Evolutionary conservation across 164 flowering plant genomes (phyloP), one percentile per base, ranked within the genome.

Genomic region (Piper longum): DNA sequence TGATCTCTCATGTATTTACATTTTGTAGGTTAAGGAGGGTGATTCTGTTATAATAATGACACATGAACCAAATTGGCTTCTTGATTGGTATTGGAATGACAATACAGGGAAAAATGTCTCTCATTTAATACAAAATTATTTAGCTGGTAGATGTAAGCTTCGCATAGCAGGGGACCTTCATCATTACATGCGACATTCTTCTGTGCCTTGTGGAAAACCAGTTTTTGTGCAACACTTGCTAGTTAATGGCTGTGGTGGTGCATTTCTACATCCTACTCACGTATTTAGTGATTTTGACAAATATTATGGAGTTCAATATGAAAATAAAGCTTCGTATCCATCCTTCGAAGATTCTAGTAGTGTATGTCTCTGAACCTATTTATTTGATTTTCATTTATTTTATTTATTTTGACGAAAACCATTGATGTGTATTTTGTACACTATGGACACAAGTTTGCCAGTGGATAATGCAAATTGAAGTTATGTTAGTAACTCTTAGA

Each of bases 231-330:
- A 87, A 45, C 96, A 95, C 78, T 75, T 95, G 43, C 86, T 95
- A 75, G 99, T 95, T 12, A 95, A 95, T 82, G 99, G 99, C 58
- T 89, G 96, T 74, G 99, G 99, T 70, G 99, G 99, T 63, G 98
- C 99, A 51, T 95, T 95, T 83, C 77, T 95, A 79, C 98, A 95
- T 72, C 99, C 99, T 64, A 95, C 99, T 43, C 99, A 95, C 72
- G 90, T 85, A 58, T 95, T 95, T 70, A 80, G 85, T 65, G 76
- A 82, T 66, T 95, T 95, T 68, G 77, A 78, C 19, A 79, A 77
- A 63, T 71, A 66, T 60, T 78, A 70, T 75, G 98, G 90, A 55
- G 71, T 78, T 64, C 44, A 82, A 3, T 95, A 89, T 66, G 95
- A 89, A 57, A 71, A 70, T 75, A 86, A 87, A 74, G 89, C 91